Evolutionary conservation across 768 basidiomycete genomes (phyloP).

Genomic region (Kwoniella dejecticola): DNA sequence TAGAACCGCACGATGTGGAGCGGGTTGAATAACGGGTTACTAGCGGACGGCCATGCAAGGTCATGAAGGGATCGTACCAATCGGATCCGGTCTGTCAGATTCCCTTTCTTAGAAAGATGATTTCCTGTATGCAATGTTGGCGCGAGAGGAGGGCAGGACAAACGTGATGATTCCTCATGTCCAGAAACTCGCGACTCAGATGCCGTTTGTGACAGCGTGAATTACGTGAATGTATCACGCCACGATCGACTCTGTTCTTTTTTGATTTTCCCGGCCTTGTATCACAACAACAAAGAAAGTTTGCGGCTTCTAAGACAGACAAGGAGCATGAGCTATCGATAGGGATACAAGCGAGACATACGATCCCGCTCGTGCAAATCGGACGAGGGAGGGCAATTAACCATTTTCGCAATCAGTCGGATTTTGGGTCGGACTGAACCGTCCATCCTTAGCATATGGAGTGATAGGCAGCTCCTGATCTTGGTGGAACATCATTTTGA

Average conservation of each 20-base stretch:
- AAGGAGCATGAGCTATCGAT: too few species aligned
- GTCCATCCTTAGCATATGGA: conserved; percentile 2
- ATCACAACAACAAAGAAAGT: background rate
- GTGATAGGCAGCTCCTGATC: conserved; percentile 2
- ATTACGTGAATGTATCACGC: conserved; percentile 18
- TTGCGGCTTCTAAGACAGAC: background rate
- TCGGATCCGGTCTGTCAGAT: too few species aligned
- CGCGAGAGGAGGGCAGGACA: too few species aligned
- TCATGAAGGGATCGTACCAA: too few species aligned
- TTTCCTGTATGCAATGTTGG: too few species aligned
- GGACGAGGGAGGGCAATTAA: background rate
- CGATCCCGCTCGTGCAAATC: background rate
- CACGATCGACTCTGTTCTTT: conserved; percentile 13
- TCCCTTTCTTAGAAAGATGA: too few species aligned
- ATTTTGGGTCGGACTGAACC: background rate
- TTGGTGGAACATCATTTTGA: background rate
- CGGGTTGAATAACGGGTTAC: too few species aligned
- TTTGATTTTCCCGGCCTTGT: background rate
- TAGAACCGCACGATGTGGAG: too few species aligned
- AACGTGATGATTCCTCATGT: background rate
- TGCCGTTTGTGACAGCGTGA: conserved; percentile 4
- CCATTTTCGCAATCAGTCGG: background rate
- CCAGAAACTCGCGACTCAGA: background rate
- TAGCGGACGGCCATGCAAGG: too few species aligned
- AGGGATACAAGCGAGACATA: background rate